Conservation (phyloP, 2,329 filamentous ascomycete genomes). For the Helminthosporium solani region DNA sequence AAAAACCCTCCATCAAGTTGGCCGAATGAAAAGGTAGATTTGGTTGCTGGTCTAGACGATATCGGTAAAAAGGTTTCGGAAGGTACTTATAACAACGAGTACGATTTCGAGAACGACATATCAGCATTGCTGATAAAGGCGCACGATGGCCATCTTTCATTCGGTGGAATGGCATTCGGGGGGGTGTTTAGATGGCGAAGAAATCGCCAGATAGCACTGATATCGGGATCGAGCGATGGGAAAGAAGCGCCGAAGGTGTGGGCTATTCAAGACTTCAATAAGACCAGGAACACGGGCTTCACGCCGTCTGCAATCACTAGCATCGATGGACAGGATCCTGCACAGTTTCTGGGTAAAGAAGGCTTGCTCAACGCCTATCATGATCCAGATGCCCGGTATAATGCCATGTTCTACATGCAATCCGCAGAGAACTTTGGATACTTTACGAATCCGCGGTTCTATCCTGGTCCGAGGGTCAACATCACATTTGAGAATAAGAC, state of each 20-base stretch:
- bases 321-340: constrained; percentile 41
- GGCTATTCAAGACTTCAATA: constrained; percentile 34
- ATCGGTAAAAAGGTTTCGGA: constrained; percentile 34
- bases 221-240: constrained; percentile 36
- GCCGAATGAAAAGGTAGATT: constrained; percentile 42
- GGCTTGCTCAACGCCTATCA: constrained; percentile 35
- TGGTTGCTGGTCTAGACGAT: constrained; percentile 40
- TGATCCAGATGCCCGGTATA: constrained; percentile 46
- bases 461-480: constrained; percentile 29
- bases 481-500: constrained; percentile 43
- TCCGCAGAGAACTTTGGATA: constrained; percentile 32
- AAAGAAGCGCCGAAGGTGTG: constrained; percentile 32
- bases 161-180: constrained; percentile 38
- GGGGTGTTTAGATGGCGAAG: constrained; percentile 40
- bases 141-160: constrained; percentile 40
- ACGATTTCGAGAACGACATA: constrained; percentile 45
- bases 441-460: constrained; percentile 36
- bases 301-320: constrained; percentile 39
- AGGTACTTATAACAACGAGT: constrained; percentile 42
- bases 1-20: constrained; percentile 42
- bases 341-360: constrained; percentile 37
- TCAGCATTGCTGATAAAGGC: constrained; percentile 32
- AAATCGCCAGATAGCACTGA: constrained; percentile 29
- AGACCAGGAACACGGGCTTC: constrained; percentile 16
- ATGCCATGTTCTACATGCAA: constrained; percentile 42